Percentiles rank a stretch among this genome's conserved stretches.
Conservation (phyloP, 306 rosid species). For the Rubus idaeus region DNA sequence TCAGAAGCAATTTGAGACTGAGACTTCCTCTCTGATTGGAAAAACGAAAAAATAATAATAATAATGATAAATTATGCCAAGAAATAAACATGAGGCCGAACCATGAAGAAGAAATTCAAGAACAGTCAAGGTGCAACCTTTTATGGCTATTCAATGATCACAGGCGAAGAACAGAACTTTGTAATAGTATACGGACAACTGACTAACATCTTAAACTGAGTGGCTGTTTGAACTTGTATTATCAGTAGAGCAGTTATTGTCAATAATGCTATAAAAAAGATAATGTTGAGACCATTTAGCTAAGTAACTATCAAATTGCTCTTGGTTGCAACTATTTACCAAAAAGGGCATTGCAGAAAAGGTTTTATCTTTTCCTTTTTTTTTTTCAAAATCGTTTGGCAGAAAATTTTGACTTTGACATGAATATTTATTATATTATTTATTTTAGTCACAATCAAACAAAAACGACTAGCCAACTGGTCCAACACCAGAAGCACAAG, state of each 20-base stretch:
- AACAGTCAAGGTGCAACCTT: neutral
- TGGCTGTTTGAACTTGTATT: neutral
- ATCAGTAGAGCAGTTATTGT: neutral
- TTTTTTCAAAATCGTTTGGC: neutral
- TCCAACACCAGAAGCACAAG: neutral
- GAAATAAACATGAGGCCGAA: neutral
- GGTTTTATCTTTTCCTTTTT: neutral
- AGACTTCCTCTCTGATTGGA: neutral
- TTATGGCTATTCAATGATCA: neutral
- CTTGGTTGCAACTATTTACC: neutral
- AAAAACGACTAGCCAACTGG: neutral
- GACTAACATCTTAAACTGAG: neutral
- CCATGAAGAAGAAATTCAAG: neutral
- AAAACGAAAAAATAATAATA: neutral
- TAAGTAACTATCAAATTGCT: neutral
- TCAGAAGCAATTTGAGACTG: neutral
- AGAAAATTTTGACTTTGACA: neutral
- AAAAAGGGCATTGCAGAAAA: neutral
- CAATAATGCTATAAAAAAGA: neutral
- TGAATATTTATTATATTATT: neutral
- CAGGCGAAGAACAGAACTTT: neutral
- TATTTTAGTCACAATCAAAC: neutral
- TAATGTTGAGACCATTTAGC: neutral
- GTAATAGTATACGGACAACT: neutral
- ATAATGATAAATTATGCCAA: neutral